Evolutionary conservation across 2,329 filamentous ascomycete genomes (phyloP).

Genomic region (Neofusicoccum umdonicola): DNA sequence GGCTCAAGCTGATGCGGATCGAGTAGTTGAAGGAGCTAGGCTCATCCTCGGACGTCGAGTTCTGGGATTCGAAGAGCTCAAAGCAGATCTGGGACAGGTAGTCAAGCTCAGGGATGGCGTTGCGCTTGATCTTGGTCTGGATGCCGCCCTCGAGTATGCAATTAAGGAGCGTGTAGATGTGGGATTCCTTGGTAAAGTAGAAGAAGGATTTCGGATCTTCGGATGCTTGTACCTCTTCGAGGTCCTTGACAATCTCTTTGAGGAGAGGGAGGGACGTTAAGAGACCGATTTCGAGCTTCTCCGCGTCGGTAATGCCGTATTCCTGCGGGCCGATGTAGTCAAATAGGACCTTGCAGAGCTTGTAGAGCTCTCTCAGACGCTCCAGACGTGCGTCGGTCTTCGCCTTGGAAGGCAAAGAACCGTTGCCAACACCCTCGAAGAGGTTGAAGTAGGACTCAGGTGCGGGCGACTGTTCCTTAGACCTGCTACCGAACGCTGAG

Average conservation of each 20-base stretch:
- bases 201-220: conserved; percentile 94
- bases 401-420: conserved; percentile 54
- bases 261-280: conserved; percentile 89
- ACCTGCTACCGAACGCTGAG: conserved; percentile 21
- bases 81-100: conserved; percentile 98
- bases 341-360: conserved; percentile 89
- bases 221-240: conserved; percentile 95
- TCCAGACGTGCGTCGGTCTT: conserved; percentile 83
- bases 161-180: conserved; percentile 97
- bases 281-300: conserved; percentile 98
- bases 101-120: conserved; percentile 93
- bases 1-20: conserved; percentile 93
- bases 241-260: conserved; percentile 93
- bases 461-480: conserved; percentile 13
- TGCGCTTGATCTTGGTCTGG: conserved; percentile 92
- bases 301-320: conserved; percentile 90
- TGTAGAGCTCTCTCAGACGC: conserved; percentile 88
- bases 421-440: conserved; percentile 67
- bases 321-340: conserved; percentile 99
- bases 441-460: conserved; percentile 79
- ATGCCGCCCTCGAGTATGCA: conserved; percentile 97
- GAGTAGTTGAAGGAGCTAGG: conserved; percentile 84
- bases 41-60: conserved; percentile 56
- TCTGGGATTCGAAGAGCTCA: conserved; percentile 93
- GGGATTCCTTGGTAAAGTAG: conserved; percentile 98